Conservation (phyloP, 1,139 yeast species). For the Diutina neorugosa region DNA sequence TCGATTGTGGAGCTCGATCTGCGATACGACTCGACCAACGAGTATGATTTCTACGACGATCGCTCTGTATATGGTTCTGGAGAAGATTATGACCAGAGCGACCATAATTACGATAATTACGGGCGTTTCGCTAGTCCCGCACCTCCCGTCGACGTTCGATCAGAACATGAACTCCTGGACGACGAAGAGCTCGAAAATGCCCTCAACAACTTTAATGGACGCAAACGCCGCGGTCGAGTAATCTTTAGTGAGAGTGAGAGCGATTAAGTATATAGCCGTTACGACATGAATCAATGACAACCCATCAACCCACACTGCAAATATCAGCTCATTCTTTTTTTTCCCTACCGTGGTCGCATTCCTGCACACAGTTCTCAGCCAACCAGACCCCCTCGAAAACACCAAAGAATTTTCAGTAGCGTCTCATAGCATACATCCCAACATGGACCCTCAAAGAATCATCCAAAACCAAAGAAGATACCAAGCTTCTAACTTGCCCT, state of each 20-base stretch:
- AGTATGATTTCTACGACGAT: background rate
- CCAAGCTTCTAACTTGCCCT: slow-evolving; percentile 59
- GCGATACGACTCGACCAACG: background rate
- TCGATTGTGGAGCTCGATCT: background rate
- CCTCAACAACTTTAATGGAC: background rate
- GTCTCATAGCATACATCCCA: slow-evolving; percentile 6
- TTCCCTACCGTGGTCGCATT: background rate
- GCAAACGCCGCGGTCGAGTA: background rate
- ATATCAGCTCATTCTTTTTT: background rate
- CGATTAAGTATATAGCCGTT: background rate
- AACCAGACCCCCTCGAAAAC: background rate
- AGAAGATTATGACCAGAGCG: background rate
- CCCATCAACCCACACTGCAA: background rate
- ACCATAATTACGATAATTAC: background rate
- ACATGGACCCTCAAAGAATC: slow-evolving; percentile 52
- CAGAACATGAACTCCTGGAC: background rate
- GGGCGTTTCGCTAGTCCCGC: background rate
- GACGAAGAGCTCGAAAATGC: background rate
- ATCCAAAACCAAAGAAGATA: slow-evolving; percentile 65
- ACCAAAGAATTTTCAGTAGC: background rate
- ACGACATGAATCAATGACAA: background rate
- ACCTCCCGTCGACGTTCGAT: background rate
- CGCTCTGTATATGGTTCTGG: background rate
- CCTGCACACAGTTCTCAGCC: background rate
- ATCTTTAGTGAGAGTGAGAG: background rate